Evolutionary conservation across 1,284 basidiomycete genomes (phyloP).

Genomic region (Melampsora larici-populina): DNA sequence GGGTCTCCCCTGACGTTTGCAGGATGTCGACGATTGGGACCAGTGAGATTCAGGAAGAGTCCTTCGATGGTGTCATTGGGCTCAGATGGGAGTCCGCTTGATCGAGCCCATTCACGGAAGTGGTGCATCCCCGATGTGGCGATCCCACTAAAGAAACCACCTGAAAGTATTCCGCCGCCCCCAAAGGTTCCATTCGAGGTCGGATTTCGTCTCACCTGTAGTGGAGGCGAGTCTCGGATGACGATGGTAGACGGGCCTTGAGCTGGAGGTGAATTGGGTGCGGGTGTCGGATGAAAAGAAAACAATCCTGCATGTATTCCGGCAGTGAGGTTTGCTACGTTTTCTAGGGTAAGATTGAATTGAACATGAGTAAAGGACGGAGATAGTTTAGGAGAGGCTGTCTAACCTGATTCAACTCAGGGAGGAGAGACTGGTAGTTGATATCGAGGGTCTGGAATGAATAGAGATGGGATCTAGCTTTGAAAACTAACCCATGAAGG

Average conservation of each 20-base stretch:
- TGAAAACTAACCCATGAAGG: neutral
- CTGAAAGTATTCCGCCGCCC: slow-evolving; percentile 31
- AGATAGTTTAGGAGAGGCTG: neutral
- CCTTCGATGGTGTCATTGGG: slow-evolving; percentile 3
- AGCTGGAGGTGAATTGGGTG: slow-evolving; percentile 2
- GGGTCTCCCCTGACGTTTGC: slow-evolving; percentile 1
- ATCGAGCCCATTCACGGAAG: neutral
- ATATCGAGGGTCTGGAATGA: neutral
- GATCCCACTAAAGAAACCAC: slow-evolving; percentile 26
- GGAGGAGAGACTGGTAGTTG: neutral
- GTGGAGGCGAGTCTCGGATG: slow-evolving; percentile 20
- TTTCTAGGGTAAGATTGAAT: neutral
- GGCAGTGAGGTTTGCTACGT: slow-evolving; percentile 6
- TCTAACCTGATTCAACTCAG: neutral
- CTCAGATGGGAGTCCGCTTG: neutral
- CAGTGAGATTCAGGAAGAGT: slow-evolving; percentile 11
- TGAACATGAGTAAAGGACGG: neutral
- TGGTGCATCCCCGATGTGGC: slow-evolving; percentile 6
- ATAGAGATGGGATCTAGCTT: neutral
- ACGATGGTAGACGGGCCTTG: slow-evolving; percentile 21
- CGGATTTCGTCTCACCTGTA: slow-evolving; percentile 11
- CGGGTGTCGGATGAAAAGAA: neutral
- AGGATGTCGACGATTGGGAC: neutral
- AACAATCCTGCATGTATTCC: neutral
- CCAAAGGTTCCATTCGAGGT: slow-evolving; percentile 13